Evolutionary conservation across 176 grass and related monocot species (phyloP).

Genomic region (Aegilops bicornis): DNA sequence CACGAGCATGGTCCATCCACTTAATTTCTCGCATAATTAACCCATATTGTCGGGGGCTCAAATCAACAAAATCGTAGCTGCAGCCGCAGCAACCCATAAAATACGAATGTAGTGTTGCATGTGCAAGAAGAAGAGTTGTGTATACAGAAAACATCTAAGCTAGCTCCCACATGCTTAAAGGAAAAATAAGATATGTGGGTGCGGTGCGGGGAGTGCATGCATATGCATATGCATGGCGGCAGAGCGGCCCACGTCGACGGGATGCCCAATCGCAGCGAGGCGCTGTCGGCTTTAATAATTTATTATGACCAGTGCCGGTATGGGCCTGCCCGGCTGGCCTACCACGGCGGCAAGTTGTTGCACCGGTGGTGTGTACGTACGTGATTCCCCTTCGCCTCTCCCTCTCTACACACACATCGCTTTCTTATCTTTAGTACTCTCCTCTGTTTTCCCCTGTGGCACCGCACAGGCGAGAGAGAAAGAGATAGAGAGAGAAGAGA

Average conservation of each 20-base stretch:
- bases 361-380: constrained; percentile 33
- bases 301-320: constrained; percentile 38
- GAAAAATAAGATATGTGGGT: not conserved
- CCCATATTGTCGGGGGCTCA: not conserved
- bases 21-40: not conserved
- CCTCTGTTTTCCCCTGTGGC: constrained; percentile 37
- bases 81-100: not conserved
- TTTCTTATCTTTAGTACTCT: constrained; percentile 63
- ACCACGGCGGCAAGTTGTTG: constrained; percentile 49
- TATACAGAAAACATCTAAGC: not conserved
- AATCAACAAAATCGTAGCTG: no score
- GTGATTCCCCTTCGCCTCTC: constrained; percentile 23
- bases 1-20: not conserved
- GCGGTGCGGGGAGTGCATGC: not conserved
- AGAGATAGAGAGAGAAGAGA: not conserved
- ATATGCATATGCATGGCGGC: constrained; percentile 38
- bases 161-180: not conserved
- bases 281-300: constrained; percentile 63
- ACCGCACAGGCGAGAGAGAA: not conserved
- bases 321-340: constrained; percentile 38
- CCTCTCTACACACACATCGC: constrained; percentile 22
- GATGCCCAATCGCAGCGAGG: constrained; percentile 16
- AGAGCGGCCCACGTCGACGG: constrained; percentile 49
- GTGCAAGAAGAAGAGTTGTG: not conserved
- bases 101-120: not conserved